These are phyloP conservation scores for Phytopythium oedochilum DNA, from an alignment of 352 stramenopile genomes.

Conservation along the genomic window DNA sequence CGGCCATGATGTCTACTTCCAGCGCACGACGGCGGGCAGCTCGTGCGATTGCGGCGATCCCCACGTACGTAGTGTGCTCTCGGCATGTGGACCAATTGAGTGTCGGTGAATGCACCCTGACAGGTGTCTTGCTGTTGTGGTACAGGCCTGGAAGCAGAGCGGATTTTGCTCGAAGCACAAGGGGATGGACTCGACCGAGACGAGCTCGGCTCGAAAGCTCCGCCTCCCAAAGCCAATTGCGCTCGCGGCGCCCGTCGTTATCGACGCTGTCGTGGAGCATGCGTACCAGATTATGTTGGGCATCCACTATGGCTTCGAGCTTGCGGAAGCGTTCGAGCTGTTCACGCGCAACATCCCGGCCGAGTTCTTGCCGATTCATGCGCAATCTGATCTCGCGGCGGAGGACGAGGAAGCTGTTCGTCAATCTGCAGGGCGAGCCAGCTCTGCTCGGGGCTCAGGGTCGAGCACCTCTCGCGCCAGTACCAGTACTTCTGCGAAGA, in stretches of 20 bases:
- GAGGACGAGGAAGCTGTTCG: conserved; percentile 4
- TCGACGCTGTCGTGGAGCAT: conserved; percentile 75
- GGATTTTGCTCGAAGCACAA: conserved; percentile 81
- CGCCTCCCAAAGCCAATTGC: conserved; percentile 65
- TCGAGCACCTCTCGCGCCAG: background rate
- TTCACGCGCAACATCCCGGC: conserved; percentile 59
- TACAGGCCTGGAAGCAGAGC: conserved; percentile 67
- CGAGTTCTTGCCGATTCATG: conserved; percentile 34
- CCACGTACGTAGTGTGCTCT: conserved; percentile 36
- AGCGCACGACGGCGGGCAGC: conserved; percentile 79
- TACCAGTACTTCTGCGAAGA: background rate
- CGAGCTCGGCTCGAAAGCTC: conserved; percentile 28
- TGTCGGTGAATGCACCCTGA: background rate
- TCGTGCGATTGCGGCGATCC: conserved; percentile 84
- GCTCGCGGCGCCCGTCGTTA: conserved; percentile 45
- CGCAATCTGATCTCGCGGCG: conserved; percentile 27
- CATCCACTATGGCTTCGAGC: conserved; percentile 62
- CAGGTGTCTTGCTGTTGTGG: background rate
- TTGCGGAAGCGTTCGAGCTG: conserved; percentile 62
- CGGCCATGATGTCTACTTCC: conserved; percentile 85
- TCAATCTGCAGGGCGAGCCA: background rate
- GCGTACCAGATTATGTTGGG: conserved; percentile 65
- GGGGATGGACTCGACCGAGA: conserved; percentile 36
- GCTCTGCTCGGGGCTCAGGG: background rate
- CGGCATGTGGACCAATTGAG: background rate